phyloP scores from a whole-genome alignment of 2,329 filamentous ascomycete species.

The Plenodomus tracheiphilus region DNA sequence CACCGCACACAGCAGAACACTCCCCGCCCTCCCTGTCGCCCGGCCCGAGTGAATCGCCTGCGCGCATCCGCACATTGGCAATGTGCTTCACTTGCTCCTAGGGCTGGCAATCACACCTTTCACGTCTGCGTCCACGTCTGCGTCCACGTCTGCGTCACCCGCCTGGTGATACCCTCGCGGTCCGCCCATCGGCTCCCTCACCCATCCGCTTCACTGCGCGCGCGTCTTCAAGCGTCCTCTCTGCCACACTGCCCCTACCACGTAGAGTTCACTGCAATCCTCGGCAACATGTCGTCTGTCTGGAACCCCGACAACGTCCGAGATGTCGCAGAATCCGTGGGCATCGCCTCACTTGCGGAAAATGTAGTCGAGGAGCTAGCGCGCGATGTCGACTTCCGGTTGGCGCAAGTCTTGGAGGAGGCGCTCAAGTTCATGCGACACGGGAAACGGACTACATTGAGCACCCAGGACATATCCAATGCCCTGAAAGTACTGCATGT shows the following conservation, averaged over 20 bases:
- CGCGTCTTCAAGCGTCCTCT: slow-evolving; percentile 9
- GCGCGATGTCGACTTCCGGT: slow-evolving; percentile 92
- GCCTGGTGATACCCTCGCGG: slow-evolving; percentile 29
- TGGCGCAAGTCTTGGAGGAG: slow-evolving; percentile 91
- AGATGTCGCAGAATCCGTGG: slow-evolving; percentile 95
- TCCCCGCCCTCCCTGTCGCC: slow-evolving; percentile 3
- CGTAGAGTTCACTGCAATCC: slow-evolving; percentile 8
- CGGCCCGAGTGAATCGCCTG: slow-evolving; percentile 14
- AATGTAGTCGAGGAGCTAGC: slow-evolving; percentile 86
- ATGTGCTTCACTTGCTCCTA: slow-evolving; percentile 35
- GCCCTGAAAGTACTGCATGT: slow-evolving; percentile 86
- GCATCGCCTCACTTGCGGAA: slow-evolving; percentile 77
- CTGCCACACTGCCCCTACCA: slow-evolving; percentile 13
- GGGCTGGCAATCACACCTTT: slow-evolving; percentile 35
- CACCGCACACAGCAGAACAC: not conserved
- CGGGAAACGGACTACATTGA: slow-evolving; percentile 80
- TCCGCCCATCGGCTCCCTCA: slow-evolving; percentile 19
- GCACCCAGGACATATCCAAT: slow-evolving; percentile 85
- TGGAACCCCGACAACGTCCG: slow-evolving; percentile 97
- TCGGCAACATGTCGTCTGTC: slow-evolving; percentile 56
- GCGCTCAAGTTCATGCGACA: slow-evolving; percentile 96
- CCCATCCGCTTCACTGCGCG: slow-evolving; percentile 15
- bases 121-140: slow-evolving; percentile 29
- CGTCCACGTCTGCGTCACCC: slow-evolving; percentile 31
- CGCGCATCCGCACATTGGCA: slow-evolving; percentile 31